A percentile compares a stretch with the other conserved stretches of the same genome.
Conservation (phyloP, 148 eudicot genomes). For the Salicornia ramosissima region DNA sequence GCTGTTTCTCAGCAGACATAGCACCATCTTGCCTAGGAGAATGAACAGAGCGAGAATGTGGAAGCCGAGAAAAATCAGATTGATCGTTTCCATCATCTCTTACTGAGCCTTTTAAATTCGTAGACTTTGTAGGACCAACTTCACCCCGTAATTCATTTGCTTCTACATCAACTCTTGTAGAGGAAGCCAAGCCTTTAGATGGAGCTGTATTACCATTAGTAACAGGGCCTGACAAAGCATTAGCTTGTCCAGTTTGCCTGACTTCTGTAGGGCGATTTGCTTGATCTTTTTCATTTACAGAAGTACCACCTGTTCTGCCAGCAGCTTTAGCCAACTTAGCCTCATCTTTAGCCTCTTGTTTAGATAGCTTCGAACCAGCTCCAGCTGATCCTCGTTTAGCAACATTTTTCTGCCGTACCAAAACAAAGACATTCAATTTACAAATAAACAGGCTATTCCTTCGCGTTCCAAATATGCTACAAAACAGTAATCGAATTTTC, state of each 20-base stretch:
- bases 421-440: constrained; percentile 6
- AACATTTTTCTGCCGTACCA: constrained; percentile 41
- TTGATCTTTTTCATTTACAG: constrained; percentile 36
- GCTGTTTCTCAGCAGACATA: constrained; percentile 56
- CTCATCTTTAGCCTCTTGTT: constrained; percentile 71
- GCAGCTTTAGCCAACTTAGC: constrained; percentile 49
- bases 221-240: constrained; percentile 32
- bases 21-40: constrained; percentile 74
- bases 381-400: constrained; percentile 55
- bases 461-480: no score
- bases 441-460: neutral
- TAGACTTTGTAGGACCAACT: constrained; percentile 41
- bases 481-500: no score
- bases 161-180: constrained; percentile 43
- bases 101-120: constrained; percentile 46
- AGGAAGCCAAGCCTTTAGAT: constrained; percentile 38
- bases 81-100: constrained; percentile 61
- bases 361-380: constrained; percentile 56
- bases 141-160: constrained; percentile 48
- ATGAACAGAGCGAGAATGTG: constrained; percentile 48
- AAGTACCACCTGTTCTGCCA: constrained; percentile 35
- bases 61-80: constrained; percentile 47
- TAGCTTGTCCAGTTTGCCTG: constrained; percentile 32
- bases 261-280: constrained; percentile 31
- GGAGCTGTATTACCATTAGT: constrained; percentile 40